Evolutionary conservation across 371 early-diverging fungal genomes (phyloP).

Genomic region (Mucor racemosus): DNA sequence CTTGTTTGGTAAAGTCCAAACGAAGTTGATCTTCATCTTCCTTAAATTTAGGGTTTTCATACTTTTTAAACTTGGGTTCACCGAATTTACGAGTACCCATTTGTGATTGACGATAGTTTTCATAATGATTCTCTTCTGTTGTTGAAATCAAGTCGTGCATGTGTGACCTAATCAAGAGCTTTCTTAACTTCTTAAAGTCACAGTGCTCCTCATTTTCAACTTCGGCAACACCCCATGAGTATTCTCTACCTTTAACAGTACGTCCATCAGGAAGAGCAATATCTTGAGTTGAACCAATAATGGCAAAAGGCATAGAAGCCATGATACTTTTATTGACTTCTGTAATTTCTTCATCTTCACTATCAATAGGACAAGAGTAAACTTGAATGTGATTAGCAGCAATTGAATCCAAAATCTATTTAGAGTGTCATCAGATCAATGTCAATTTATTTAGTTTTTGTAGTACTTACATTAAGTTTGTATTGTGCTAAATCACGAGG

Average conservation of each 20-base stretch:
- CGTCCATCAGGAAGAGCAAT: constrained; percentile 75
- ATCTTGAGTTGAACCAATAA: constrained; percentile 90
- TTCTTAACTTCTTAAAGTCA: constrained; percentile 93
- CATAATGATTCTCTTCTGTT: constrained; percentile 92
- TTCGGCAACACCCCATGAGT: constrained; percentile 93
- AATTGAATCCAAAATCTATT: constrained; percentile 75
- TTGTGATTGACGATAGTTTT: constrained; percentile 80
- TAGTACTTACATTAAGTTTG: constrained; percentile 68
- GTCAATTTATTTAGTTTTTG: background rate
- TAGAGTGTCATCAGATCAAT: background rate
- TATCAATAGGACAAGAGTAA: constrained; percentile 78
- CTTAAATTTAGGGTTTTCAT: constrained; percentile 89
- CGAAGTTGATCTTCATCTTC: constrained; percentile 93
- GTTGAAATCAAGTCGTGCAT: constrained; percentile 91
- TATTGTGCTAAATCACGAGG: constrained; percentile 78
- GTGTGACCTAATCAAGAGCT: constrained; percentile 88
- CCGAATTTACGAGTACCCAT: constrained; percentile 84
- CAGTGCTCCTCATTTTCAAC: constrained; percentile 90
- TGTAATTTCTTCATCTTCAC: constrained; percentile 82
- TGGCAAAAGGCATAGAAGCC: constrained; percentile 93
- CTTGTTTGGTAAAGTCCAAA: constrained; percentile 93
- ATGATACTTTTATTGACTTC: constrained; percentile 79
- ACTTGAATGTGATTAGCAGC: constrained; percentile 75
- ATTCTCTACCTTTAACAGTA: constrained; percentile 84
- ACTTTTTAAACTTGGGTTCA: constrained; percentile 76